Percentiles rank a stretch among this genome's conserved stretches.
Conservation (phyloP, 345 rosid species). For the Durio zibethinus region DNA sequence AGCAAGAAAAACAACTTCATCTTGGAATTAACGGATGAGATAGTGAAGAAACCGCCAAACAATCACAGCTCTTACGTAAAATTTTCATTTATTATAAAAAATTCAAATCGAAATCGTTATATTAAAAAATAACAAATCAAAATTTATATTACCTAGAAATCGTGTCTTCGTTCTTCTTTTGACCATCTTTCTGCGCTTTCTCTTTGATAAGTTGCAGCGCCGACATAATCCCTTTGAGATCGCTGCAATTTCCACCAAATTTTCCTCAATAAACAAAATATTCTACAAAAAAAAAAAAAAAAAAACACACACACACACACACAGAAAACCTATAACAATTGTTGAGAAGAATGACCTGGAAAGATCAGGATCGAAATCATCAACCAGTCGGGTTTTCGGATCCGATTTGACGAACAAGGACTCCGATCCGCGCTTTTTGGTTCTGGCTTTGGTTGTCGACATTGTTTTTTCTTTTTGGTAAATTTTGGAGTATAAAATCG, state of each 20-base stretch:
- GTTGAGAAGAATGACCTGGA: constrained; percentile 39
- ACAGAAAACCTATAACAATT: too few species aligned
- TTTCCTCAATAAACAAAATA: not conserved
- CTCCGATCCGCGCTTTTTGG: constrained; percentile 43
- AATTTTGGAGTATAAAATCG: not conserved
- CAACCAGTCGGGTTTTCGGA: constrained; percentile 36
- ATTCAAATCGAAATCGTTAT: not conserved
- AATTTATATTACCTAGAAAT: constrained; percentile 52
- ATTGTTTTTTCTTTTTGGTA: constrained; percentile 7
- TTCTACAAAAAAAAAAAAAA: not conserved
- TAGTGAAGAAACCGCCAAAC: not conserved
- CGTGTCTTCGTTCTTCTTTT: constrained; percentile 81
- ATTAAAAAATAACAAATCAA: not conserved
- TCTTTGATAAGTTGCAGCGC: constrained; percentile 74
- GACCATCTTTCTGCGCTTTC: constrained; percentile 73
- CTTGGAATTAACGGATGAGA: not conserved
- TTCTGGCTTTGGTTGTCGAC: constrained; percentile 35
- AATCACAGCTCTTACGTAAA: not conserved
- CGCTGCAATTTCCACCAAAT: constrained; percentile 46
- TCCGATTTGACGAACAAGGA: constrained; percentile 33
- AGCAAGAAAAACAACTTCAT: not conserved
- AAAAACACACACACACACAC: not conserved
- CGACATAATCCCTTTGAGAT: constrained; percentile 73
- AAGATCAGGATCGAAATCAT: constrained; percentile 58
- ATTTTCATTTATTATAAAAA: not conserved